Base-by-base conservation (phyloP, 768 basidiomycete genomes). In the Jaapia argillacea region DNA sequence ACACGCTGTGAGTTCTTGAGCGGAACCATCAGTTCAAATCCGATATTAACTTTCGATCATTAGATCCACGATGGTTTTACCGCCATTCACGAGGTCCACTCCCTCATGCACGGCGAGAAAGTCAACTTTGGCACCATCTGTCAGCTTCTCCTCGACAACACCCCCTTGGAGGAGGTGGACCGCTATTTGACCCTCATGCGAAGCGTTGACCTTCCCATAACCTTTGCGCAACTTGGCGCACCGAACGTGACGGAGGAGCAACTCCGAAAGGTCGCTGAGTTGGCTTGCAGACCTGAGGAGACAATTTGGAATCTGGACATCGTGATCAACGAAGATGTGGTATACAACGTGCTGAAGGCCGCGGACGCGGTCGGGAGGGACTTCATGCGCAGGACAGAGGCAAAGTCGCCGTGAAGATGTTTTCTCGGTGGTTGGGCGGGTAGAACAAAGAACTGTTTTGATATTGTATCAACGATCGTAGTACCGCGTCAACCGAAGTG, bases 51-150 rank as follows among this genome's bases (percentile, higher is more conserved):
- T 35, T 16, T 28, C 20, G 14, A 14, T 2, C 35, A 24, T 7
- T 42, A 60, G 58, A 58, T 60, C 41, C 58, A 60, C 48, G 51
- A 60, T 38, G 58, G 58, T n/a, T 50, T 60, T 48, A 60, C 58
- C 2, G 54, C 54, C 13, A 56, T 60, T 27, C 51, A 44, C 24
- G 48, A 41, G 6, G 36, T 60, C 38, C 58, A 60, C 45, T 42
- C 43, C 16, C 48, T 54, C 18, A 50, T 60, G 40, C 58, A 60
- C 47, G 58, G 58, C 21, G 58, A 60, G 44, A 60, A 60, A 45
- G 58, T 60, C 43, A 55, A 56, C 26, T 60, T 60, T 45, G 58
- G 58, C 36, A 57, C 53, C 18, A 48, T 58, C 25, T 52, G 50
- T 44, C 58, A 60, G 42, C 58, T 60, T 31, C 45, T 60, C 38